Percentiles rank a stretch among this genome's conserved stretches.
phyloP scores from a whole-genome alignment of 2,329 filamentous ascomycete species.

The Pezicula rhizophila region DNA sequence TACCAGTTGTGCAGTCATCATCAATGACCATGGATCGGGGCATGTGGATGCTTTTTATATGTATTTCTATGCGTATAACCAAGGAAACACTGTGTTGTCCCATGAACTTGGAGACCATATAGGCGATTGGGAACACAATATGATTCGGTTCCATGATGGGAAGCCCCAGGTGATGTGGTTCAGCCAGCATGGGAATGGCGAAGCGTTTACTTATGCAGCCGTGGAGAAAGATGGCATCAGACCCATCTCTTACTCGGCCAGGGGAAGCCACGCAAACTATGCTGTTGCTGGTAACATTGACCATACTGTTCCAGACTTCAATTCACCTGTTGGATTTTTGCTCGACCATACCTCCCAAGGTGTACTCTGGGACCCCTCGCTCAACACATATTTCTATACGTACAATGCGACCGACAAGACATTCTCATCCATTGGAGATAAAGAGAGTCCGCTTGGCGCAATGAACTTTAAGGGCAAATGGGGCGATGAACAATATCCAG shows the following conservation, averaged over 20 bases:
- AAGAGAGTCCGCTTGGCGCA: conserved; percentile 42
- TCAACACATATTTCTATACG: conserved; percentile 49
- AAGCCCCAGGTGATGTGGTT: conserved; percentile 53
- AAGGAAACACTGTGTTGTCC: conserved; percentile 24
- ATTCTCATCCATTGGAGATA: conserved; percentile 17
- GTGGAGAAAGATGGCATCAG: conserved; percentile 47
- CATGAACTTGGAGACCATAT: conserved; percentile 43
- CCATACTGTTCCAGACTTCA: conserved; percentile 55
- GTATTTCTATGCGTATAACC: conserved; percentile 30
- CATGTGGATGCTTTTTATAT: conserved; percentile 27
- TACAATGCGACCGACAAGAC: conserved; percentile 34
- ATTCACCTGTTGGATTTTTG: conserved; percentile 46
- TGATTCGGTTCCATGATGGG: conserved; percentile 57
- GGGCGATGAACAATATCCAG: conserved; percentile 55
- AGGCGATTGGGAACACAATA: conserved; percentile 62
- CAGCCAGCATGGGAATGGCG: conserved; percentile 54
- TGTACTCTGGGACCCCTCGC: conserved; percentile 52
- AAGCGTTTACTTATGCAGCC: conserved; percentile 54
- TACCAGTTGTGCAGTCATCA: conserved; percentile 46
- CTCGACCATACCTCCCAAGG: conserved; percentile 50
- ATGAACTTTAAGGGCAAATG: conserved; percentile 52
- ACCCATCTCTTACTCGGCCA: conserved; percentile 51
- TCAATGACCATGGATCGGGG: conserved; percentile 51
- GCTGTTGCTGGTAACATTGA: conserved; percentile 54
- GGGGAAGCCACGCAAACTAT: conserved; percentile 61